Base-by-base conservation (phyloP, 1,139 yeast species). In the Entelexis sorbosivorans region DNA sequence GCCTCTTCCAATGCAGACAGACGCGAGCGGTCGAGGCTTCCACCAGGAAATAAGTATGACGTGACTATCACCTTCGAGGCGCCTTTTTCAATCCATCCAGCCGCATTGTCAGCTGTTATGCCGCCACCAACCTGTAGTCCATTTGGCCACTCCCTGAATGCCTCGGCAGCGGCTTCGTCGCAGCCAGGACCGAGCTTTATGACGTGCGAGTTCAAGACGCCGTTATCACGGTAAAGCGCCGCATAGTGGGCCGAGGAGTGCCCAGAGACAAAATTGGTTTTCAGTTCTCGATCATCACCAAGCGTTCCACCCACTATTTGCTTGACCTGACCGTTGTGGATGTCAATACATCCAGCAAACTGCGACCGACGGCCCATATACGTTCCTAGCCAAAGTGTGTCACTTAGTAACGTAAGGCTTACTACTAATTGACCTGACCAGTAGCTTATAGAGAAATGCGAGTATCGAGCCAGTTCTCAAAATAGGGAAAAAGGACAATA, bases 291-390 rank as follows among this genome's bases (percentile, higher is more conserved):
- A 46, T 58, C 44, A 8, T 54, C 56, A 9, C 38, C 42, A 24
- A 93, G 72, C 0, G 96, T 84, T 0, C 96, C 95, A 3, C 98
- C 98, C 0, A 93, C 97, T 49, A 91, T 91, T 66, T 91, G 98
- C 64, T 91, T 93, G 57, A 91, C 98, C 59, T 85, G 82, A 2
- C 98, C 98, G 5, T 83, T 77, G 65, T 91, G 98, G 56, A 91
- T 81, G 66, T 91, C 98, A 40, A 91, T 91, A 62, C 98, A 91
- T 0, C 97, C 98, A 63, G 91, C 78, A 68, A 86, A 93, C 54
- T 75, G 48, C 32, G 54, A 50, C 5, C 47, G 34, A n/a, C 44
- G 31, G 6, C n/a, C 43, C 43, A 39, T 26, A 6, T 9, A 9
- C 3, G 11, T 28, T 9, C 14, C 31, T 10, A 11, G 13, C 31